Conservation (phyloP, 257 asterid genomes). For the Avicennia marina region DNA sequence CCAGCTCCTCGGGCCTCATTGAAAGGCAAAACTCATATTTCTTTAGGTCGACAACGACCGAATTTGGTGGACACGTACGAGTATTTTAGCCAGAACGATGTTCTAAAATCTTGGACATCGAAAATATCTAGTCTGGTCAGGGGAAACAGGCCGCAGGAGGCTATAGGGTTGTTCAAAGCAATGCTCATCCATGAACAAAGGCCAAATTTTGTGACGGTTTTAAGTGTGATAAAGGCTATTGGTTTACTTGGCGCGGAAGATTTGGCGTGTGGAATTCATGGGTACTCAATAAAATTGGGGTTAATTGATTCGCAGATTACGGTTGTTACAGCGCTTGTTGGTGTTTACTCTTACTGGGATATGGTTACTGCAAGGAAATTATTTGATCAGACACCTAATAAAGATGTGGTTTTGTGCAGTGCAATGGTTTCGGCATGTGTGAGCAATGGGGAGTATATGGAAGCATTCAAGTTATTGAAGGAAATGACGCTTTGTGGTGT, state of each 20-base stretch:
- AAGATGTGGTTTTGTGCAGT: constrained; percentile 66
- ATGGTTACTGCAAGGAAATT: constrained; percentile 36
- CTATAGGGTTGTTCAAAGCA: constrained; percentile 51
- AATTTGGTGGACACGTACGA: constrained; percentile 29
- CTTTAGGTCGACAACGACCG: constrained; percentile 12
- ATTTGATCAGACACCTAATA: constrained; percentile 31
- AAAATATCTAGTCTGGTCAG: constrained; percentile 47
- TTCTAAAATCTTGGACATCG: constrained; percentile 48
- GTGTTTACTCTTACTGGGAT: constrained; percentile 60
- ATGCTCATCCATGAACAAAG: constrained; percentile 43
- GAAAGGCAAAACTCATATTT: constrained; percentile 20
- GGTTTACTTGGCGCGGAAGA: constrained; percentile 29
- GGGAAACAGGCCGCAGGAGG: constrained; percentile 49
- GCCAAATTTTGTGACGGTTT: constrained; percentile 57
- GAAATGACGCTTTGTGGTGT: constrained; percentile 41
- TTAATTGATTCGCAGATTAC: constrained; percentile 38
- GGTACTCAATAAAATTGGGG: constrained; percentile 49
- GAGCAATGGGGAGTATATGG: constrained; percentile 37
- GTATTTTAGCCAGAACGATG: constrained; percentile 32
- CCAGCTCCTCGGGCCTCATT: constrained; percentile 17
- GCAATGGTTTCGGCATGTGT: constrained; percentile 65
- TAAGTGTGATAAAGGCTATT: constrained; percentile 44
- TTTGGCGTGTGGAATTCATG: constrained; percentile 45
- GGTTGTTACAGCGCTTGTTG: constrained; percentile 63
- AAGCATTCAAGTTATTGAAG: constrained; percentile 47